A percentile compares a stretch with the other conserved stretches of the same genome.
These are phyloP conservation scores for Suillus cothurnatus DNA, from an alignment of 768 basidiomycete genomes.

Conservation along the genomic window DNA sequence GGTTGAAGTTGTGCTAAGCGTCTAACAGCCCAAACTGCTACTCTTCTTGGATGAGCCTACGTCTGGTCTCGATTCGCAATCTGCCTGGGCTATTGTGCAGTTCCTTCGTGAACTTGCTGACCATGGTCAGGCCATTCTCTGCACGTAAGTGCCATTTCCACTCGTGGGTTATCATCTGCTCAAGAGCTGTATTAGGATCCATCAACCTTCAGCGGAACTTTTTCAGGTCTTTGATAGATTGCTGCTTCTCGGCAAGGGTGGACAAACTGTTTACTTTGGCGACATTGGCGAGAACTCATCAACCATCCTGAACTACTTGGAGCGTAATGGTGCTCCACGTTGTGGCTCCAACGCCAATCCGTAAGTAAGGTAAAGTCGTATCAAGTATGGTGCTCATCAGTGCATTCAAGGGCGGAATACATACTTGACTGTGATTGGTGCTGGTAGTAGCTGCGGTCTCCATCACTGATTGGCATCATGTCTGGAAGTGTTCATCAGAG, in stretches of 20 bases:
- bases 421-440: conserved; percentile 54
- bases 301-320: conserved; percentile 3
- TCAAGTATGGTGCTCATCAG: not conserved
- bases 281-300: conserved; percentile 14
- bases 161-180: not conserved
- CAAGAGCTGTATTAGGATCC: conserved; percentile 43
- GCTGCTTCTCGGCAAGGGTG: conserved; percentile 46
- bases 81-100: conserved; percentile 46
- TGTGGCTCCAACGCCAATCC: conserved; percentile 2
- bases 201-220: conserved; percentile 53
- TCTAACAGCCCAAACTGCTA: conserved; percentile 38
- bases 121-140: conserved; percentile 51
- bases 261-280: conserved; percentile 67
- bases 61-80: conserved; percentile 49
- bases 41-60: conserved; percentile 59
- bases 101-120: conserved; percentile 50
- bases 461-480: conserved; percentile 46
- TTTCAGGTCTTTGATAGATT: conserved; percentile 53
- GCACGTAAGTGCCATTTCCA: conserved; percentile 33
- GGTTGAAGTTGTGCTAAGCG: not conserved
- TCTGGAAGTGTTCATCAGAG: conserved; percentile 47
- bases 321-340: conserved; percentile 6
- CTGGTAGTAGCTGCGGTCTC: conserved; percentile 48
- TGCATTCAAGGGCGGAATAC: conserved; percentile 36
- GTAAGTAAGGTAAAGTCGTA: not conserved